Base-by-base conservation (phyloP, 352 stramenopile species). In the Phytophthora tubulina region DNA sequence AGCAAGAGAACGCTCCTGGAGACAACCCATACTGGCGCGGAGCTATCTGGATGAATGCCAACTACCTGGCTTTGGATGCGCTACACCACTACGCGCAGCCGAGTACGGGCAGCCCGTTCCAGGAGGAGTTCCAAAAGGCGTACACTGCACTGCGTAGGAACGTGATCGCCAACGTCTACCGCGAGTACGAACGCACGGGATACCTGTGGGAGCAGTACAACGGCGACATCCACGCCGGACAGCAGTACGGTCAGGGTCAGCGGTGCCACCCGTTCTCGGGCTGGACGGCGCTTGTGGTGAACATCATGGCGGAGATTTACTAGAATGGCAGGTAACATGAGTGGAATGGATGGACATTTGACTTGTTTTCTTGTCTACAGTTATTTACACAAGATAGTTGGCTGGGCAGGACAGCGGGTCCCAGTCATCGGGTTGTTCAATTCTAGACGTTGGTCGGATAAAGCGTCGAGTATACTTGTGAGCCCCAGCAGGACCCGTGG, bases 151-250 rank as follows among this genome's bases (percentile, higher is more conserved):
- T 97, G 61, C 86, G 90, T 54, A 56, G 64, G 8, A 90, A 91
- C 31, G 78, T 97, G 35, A 79, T 96, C 11, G 17, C 54, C 38
- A 91, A 81, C 50, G 81, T 97, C 64, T 82, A 85, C 48, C 38
- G 74, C 30, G 89, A 98, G 70, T 98, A 94, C 72, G 75, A 96
- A 67, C 76, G 82, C 6, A 98, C 90, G 8, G 94, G 95, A 36
- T 98, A 93, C 68, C 79, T 98, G 6, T 98, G 94, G 91, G 96
- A 99, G 77, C 93, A 98, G 75, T 99, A 98, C 78, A 95, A 92
- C 56, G 92, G 93, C 33, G 73, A 93, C 39, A 81, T 87, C 30
- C 54, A 84, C 44, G 68, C 67, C 3, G 59, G 46, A 31, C 32
- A 75, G 38, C 61, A 75, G 14, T 92, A 91, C 53, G 96, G 96